Base-by-base conservation (phyloP, 768 basidiomycete species). In the Russula foetens region DNA sequence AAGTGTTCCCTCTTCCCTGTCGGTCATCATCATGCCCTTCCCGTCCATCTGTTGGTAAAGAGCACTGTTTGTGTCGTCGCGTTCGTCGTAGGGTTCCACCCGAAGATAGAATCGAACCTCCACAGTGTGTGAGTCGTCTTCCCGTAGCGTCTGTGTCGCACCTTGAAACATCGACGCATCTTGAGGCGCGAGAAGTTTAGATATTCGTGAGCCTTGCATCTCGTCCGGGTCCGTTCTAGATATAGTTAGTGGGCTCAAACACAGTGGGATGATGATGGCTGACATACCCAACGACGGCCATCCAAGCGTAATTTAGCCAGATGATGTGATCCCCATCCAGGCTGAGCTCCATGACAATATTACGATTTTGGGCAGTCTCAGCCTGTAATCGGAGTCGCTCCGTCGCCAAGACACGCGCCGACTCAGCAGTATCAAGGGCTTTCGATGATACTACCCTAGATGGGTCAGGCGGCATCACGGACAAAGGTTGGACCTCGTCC, bases 21-120 rank as follows among this genome's bases (percentile, higher is more conserved):
- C 95, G 61, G 91, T 82, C 86, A 98, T 95, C 67, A 98, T 83
- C 97, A 99, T 98, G 19, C 97, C 97, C 71, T 96, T 96, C 31
- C 91, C 97, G 69, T 98, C 95, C 87, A 98, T 93, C 66, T 83
- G 84, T 71, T 92, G 89, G 72, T 84, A 90, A 29, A 88, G 77
- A 7, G 74, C 73, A 11, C 73, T 70, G 41, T 78, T 78, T 19
- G 75, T 69, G 24, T 78, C 76, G 26, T 81, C 79, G 11, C 70
- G 70, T 44, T 89, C 87, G 47, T 76, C 71, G 28, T 79, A 81
- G 3, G 85, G 81, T 64, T 87, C 81, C 44, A 96, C 81, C 67
- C 86, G 85, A 49, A 99, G 81, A 58, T 86, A 85, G 77, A 99
- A 98, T 53, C 84, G 82, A 50, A 91, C 89, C 70, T 98, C 94